A percentile compares a stretch with the other conserved stretches of the same genome.
Conservation (phyloP, 192 early-diverging fungal species). For the Coemansia javaensis region DNA sequence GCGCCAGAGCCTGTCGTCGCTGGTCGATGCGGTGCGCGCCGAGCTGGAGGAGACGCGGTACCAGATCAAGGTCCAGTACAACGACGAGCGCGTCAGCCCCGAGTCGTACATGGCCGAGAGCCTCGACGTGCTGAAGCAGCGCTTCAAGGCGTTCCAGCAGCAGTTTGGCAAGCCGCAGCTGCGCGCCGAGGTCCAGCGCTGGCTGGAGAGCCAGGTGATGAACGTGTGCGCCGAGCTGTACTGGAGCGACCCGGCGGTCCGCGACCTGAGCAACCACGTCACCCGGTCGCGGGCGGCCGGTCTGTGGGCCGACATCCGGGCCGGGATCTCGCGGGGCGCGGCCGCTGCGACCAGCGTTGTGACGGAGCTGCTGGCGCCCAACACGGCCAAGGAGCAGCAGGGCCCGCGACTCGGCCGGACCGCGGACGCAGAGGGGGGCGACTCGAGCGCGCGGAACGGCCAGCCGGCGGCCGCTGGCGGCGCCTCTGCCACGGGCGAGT, state of each 20-base stretch:
- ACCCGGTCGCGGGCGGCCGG: slow-evolving; percentile 46
- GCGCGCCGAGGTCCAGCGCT: slow-evolving; percentile 80
- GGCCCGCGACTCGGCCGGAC: slow-evolving; percentile 24
- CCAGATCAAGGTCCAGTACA: slow-evolving; percentile 98
- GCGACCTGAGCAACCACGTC: slow-evolving; percentile 60
- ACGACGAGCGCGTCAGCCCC: slow-evolving; percentile 89
- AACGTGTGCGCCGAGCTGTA: slow-evolving; percentile 91
- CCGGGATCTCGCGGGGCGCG: slow-evolving; percentile 23
- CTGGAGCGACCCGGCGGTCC: slow-evolving; percentile 76
- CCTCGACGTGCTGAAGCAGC: slow-evolving; percentile 88
- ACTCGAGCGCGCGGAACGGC: slow-evolving; percentile 1
- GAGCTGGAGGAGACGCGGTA: slow-evolving; percentile 95
- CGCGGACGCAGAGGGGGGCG: background rate
- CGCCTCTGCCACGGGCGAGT: too few relatives aligned
- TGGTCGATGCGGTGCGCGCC: slow-evolving; percentile 88
- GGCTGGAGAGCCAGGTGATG: slow-evolving; percentile 86
- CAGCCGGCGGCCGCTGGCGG: background rate
- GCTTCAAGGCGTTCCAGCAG: slow-evolving; percentile 89
- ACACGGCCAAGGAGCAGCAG: slow-evolving; percentile 44
- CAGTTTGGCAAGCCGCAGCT: slow-evolving; percentile 94
- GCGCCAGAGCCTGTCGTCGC: slow-evolving; percentile 72
- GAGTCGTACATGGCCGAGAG: slow-evolving; percentile 95
- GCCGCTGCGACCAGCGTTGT: slow-evolving; percentile 24
- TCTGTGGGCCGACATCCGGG: slow-evolving; percentile 31
- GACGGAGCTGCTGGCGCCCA: slow-evolving; percentile 30